These are phyloP conservation scores for Trypanosoma platydactyli DNA, from an alignment of 208 protist genomes.

Conservation along the genomic window DNA sequence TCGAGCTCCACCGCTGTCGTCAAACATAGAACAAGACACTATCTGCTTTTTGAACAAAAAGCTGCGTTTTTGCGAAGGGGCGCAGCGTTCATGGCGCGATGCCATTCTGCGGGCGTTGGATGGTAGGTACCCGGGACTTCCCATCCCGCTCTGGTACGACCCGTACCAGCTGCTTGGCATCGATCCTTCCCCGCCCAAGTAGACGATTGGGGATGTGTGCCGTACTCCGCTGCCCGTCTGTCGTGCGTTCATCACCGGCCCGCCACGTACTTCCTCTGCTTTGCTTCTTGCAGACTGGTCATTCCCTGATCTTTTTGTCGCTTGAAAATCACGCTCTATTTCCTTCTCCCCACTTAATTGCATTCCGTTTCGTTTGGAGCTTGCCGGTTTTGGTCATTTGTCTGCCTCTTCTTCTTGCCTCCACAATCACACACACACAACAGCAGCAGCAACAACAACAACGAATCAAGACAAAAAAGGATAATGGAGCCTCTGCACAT, in stretches of 20 bases:
- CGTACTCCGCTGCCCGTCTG: background rate
- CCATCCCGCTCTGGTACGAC: constrained; percentile 79
- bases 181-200: constrained; percentile 11
- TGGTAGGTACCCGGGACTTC: constrained; percentile 14
- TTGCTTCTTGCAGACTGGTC: background rate
- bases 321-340: too few species aligned
- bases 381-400: background rate
- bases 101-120: constrained; percentile 24
- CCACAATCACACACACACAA: too few species aligned
- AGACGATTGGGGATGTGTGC: background rate
- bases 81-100: constrained; percentile 55
- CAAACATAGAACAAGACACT: constrained; percentile 51
- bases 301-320: background rate
- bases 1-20: constrained; percentile 54
- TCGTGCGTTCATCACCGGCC: too few species aligned
- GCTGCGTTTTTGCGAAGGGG: constrained; percentile 37
- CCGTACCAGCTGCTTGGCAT: constrained; percentile 66
- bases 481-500: background rate
- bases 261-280: background rate
- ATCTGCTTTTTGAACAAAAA: constrained; percentile 58
- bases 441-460: background rate
- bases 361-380: too few species aligned
- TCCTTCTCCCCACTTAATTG: too few species aligned
- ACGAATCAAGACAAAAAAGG: background rate
- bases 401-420: too few species aligned